Base-by-base conservation (phyloP, 495 filamentous ascomycete genomes). In the Neurospora tetraspora region DNA sequence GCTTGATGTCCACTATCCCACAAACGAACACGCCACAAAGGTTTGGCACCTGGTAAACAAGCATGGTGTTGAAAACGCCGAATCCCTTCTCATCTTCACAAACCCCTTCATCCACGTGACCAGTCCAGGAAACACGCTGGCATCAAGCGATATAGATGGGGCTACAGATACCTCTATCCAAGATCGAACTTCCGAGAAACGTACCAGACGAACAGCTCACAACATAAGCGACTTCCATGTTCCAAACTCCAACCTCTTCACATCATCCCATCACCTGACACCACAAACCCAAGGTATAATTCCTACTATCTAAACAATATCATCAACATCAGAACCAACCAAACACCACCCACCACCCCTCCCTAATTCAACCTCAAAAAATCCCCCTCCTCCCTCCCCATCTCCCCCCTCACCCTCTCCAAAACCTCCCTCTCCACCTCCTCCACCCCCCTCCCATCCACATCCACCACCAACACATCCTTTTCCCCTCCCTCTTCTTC, bases 401-500 rank as follows among this genome's bases (percentile, higher is more conserved):
- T 74, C 3, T 1, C 70, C 74, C 39, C 75, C 59, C 70, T 71
- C 6, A 78, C 73, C 20, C 39, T 45, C 20, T 23, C 69, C 69
- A 23, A 23, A 11, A 74, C 76, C 38, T 73, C 73, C 47, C 68
- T n/a, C 42, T 42, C 72, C 43, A 68, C 72, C 5, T 70, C 61
- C 72, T 75, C 73, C 18, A 71, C 23, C 27, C 39, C 59, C 20
- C 20, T 53, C 20, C 69, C 27, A 18, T 71, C 69, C 12, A 76
- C 74, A 31, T 71, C 3, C 2, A 79, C 72, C 2, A 73, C 53
- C 10, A 77, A 3, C 9, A 77, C 77, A 73, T 79, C 78, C 16
- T n/a, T 12, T 42, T 75, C 76, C 8, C 45, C 45, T 0, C 45
- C 45, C 9, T 47, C n/a, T 8, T 47, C 10, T 1, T 23, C n/a